Base-by-base conservation (phyloP, 2,329 filamentous ascomycete species). In the Fonsecaea multimorphosa region DNA sequence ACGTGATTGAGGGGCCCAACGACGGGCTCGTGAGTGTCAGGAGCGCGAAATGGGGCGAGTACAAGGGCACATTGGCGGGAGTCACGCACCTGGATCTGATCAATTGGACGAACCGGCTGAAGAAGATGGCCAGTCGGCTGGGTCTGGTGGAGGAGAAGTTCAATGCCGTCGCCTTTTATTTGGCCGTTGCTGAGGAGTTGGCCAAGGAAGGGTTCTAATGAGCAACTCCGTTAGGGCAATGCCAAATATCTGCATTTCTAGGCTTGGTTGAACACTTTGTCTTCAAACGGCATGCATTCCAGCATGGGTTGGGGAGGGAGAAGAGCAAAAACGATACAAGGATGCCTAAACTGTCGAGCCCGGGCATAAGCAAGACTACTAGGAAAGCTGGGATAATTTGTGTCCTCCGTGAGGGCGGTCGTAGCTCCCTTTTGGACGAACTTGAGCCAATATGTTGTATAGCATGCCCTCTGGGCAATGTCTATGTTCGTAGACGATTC, bases 101-200 rank as follows among this genome's bases (percentile, higher is more conserved):
- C 75, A 89, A 89, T 70, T 89, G 87, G 87, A 87, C 85, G 31
- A 89, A 88, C 68, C 78, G 86, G 32, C 71, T 88, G 40, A 84
- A 87, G 70, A 87, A 84, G 83, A 79, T 85, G 64, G 79, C 86
- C 56, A 86, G 84, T 74, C 79, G 83, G 64, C 72, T 88, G 60
- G 84, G 83, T 1, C 84, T 86, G 3, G 83, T 83, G 64, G 83
- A 82, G 74, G 51, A 56, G 68, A 86, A 83, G 51, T 89, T 89
- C 75, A 89, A 89, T 86, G 80, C 90, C 74, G 76, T 88, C 75
- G 78, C 82, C 78, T 81, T 91, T 81, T 82, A 86, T 85, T 73
- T 87, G 82, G 80, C 92, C 68, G 87, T 89, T 68, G 89, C 81
- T 75, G 79, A 91, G 72, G 91, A 91, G 89, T 78, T 92, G 57